Conservation (phyloP, 768 basidiomycete genomes). For the Exidia glandulosa region DNA sequence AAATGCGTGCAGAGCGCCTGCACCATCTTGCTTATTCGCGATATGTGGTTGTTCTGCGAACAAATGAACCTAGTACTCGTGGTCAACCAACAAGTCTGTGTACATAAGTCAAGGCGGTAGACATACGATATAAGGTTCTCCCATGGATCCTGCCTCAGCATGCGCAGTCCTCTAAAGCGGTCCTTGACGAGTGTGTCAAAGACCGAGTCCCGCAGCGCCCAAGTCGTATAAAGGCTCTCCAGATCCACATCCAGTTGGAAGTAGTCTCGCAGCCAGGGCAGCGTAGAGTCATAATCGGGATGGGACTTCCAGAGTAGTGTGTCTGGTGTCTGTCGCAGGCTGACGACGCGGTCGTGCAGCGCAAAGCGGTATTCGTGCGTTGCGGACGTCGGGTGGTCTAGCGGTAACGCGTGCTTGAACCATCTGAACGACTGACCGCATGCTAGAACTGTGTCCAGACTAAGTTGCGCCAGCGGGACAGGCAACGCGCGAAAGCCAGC, state of each 20-base stretch:
- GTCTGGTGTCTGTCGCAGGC: slow-evolving; percentile 57
- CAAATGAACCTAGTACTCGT: slow-evolving; percentile 98
- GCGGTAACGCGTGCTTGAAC: slow-evolving; percentile 38
- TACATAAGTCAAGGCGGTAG: not conserved
- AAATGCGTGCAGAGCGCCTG: slow-evolving; percentile 69
- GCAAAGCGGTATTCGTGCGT: slow-evolving; percentile 71
- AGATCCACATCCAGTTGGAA: slow-evolving; percentile 81
- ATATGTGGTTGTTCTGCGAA: slow-evolving; percentile 93
- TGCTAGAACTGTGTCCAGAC: slow-evolving; percentile 64
- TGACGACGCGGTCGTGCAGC: slow-evolving; percentile 72
- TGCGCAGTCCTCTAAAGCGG: slow-evolving; percentile 71
- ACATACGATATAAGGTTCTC: slow-evolving; percentile 90
- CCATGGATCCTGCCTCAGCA: slow-evolving; percentile 90
- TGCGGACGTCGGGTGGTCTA: slow-evolving; percentile 5
- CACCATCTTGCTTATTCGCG: slow-evolving; percentile 90
- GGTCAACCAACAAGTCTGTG: not conserved
- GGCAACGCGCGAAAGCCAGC: slow-evolving; percentile 48
- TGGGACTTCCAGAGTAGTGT: slow-evolving; percentile 61
- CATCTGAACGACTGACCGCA: slow-evolving; percentile 86
- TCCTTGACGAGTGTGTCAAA: slow-evolving; percentile 48
- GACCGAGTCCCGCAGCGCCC: slow-evolving; percentile 63
- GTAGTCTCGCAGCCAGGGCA: slow-evolving; percentile 72
- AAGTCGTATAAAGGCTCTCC: slow-evolving; percentile 56
- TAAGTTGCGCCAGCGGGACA: slow-evolving; percentile 56
- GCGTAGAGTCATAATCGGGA: slow-evolving; percentile 47